A percentile compares a stretch with the other conserved stretches of the same genome.
These are phyloP conservation scores for Straminergon stramineum DNA, from an alignment of 225 moss, liverwort and hornwort species.

Conservation along the genomic window DNA sequence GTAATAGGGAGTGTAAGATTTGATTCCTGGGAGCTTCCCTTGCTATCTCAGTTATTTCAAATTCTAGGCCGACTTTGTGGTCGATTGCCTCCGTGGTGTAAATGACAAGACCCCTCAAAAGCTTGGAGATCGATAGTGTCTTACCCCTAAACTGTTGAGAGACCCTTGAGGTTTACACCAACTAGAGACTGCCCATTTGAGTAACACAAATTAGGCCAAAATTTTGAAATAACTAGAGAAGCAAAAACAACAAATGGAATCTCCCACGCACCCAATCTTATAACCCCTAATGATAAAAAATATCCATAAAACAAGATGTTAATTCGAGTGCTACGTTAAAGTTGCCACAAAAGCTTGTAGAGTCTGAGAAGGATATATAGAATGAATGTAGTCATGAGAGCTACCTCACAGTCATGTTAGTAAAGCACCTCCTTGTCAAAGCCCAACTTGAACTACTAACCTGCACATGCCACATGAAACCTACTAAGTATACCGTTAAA, in stretches of 20 bases:
- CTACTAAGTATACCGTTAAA: background rate
- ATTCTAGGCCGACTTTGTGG: background rate
- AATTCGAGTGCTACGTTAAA: background rate
- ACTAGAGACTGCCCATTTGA: background rate
- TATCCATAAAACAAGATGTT: background rate
- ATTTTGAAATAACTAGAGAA: background rate
- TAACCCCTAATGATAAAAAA: too few relatives aligned
- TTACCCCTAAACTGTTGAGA: background rate
- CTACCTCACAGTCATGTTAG: slow-evolving; percentile 31
- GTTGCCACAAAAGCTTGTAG: background rate
- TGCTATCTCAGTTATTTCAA: background rate
- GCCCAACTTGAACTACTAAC: slow-evolving; percentile 32
- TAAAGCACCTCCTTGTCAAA: slow-evolving; percentile 29
- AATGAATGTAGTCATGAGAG: background rate
- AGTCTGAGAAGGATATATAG: background rate
- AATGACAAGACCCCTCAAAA: background rate
- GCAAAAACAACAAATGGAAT: background rate
- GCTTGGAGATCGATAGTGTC: background rate
- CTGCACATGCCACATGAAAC: slow-evolving; percentile 16
- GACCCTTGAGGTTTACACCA: background rate
- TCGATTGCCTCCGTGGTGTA: background rate
- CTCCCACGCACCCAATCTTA: background rate
- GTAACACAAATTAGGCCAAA: background rate
- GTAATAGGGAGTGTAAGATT: background rate
- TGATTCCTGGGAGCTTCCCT: background rate